Base-by-base conservation (phyloP, 1,284 basidiomycete genomes). In the Rhodotorula sp. region DNA sequence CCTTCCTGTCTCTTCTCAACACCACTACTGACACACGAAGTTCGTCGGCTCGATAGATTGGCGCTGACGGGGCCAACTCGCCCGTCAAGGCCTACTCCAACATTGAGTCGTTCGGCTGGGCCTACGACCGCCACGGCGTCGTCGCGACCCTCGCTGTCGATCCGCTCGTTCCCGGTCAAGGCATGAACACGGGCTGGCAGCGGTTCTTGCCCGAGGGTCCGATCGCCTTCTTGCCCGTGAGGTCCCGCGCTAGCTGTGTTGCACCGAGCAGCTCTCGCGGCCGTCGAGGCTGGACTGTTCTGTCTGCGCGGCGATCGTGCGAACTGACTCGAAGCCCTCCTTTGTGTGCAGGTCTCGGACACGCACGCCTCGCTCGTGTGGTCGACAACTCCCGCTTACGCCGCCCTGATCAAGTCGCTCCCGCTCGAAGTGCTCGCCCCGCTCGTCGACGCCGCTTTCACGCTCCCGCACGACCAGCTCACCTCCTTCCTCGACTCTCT, bases 151-250 rank as follows among this genome's bases (percentile, higher is more conserved):
- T 99, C 76, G 80, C 85, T 60, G 90, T 78, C 34, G 60, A 71
- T 23, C 43, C 59, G 10, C 16, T n/a, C 1, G 34, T 19, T 18
- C 48, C 48, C 4, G 66, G 54, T 14, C 66, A 70, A 50, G 71
- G 74, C 2, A 77, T 70, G 59, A 55, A 56, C 6, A 91, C 89
- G 1, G 95, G 93, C 0, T 98, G 91, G 81, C 97, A 99, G 82
- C 86, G 95, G 38, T 99, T 99, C 84, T 86, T 99, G 47, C 91
- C 95, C 1, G 94, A 93, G 5, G 95, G 97, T 0, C 95, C 97
- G 1, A 89, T 99, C 60, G 95, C 95, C 0, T 98, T 95, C 83
- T 86, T 98, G 19, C 95, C 92, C 0, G 79, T 81, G 47, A 57
- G 79, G 71, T 4, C 12, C 5, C 10, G 19, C 23, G 19, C 23